phyloP scores from a whole-genome alignment of 495 filamentous ascomycete genomes.

The Hypoxylon rickii region DNA sequence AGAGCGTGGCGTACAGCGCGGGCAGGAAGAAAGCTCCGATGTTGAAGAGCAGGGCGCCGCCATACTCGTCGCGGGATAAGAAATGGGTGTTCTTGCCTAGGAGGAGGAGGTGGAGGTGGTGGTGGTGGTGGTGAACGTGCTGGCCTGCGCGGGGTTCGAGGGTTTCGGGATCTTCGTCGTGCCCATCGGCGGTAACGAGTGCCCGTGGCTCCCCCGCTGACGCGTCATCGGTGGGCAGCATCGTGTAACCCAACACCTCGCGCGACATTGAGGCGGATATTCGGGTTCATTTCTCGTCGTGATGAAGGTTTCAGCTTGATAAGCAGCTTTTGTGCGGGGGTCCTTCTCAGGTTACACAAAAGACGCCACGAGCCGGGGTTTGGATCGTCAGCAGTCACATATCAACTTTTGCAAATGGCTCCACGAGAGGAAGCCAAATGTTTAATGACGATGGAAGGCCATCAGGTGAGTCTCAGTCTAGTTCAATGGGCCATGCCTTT shows the following conservation, averaged over 20 bases:
- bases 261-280: not conserved
- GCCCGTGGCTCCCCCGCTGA: not conserved
- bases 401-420: too few species aligned
- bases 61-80: constrained; percentile 45
- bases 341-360: too few species aligned
- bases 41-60: constrained; percentile 66
- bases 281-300: not conserved
- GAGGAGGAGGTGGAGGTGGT: not conserved
- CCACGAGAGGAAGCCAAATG: too few species aligned
- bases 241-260: not conserved
- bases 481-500: too few species aligned
- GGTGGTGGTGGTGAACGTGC: not conserved
- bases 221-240: not conserved
- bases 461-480: too few species aligned
- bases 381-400: too few species aligned
- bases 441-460: too few species aligned
- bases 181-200: not conserved
- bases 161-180: not conserved
- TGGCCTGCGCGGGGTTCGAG: not conserved
- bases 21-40: constrained; percentile 66
- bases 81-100: not conserved
- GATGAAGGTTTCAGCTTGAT: not conserved
- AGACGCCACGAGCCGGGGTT: not conserved
- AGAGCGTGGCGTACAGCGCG: constrained; percentile 70
- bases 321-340: not conserved